phyloP scores from a whole-genome alignment of 495 filamentous ascomycete species.

The Pyrenula aspistea region DNA sequence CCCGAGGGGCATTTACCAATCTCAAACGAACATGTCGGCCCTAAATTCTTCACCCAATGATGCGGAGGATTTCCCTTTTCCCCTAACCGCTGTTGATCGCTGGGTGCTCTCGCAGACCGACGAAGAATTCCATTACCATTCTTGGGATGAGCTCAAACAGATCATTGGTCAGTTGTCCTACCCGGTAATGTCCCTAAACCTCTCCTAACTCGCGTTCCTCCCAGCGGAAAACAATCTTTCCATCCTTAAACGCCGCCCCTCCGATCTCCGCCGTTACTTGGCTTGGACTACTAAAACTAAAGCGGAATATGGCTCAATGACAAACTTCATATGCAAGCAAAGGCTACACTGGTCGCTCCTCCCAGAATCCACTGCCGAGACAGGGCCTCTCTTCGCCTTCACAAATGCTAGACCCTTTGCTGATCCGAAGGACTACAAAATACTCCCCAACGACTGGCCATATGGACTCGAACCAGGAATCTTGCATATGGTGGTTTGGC shows the following conservation, averaged over 20 bases:
- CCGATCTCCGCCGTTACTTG: conserved; percentile 73
- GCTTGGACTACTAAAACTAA: conserved; percentile 62
- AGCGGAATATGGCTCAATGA: conserved; percentile 61
- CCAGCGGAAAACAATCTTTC: conserved; percentile 60
- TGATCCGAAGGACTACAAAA: conserved; percentile 57
- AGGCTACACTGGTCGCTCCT: conserved; percentile 54
- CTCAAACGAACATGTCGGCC: background rate
- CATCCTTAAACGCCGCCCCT: conserved; percentile 68
- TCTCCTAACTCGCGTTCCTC: background rate
- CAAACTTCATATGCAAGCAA: conserved; percentile 59
- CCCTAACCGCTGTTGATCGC: conserved; percentile 53
- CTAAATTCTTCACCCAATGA: background rate
- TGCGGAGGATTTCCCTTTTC: conserved; percentile 32
- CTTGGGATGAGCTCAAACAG: conserved; percentile 54
- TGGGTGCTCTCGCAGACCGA: conserved; percentile 56
- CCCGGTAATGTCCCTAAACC: background rate
- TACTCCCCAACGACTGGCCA: conserved; percentile 85
- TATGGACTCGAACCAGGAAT: conserved; percentile 66
- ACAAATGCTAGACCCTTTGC: conserved; percentile 49
- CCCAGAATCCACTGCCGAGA: conserved; percentile 7
- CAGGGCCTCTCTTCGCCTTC: conserved; percentile 18
- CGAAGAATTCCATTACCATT: conserved; percentile 54
- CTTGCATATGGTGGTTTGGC: conserved; percentile 47
- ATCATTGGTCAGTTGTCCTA: conserved; percentile 46
- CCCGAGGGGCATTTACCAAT: too few species aligned